Conservation (phyloP, 345 rosid genomes). For the Balakata baccata region DNA sequence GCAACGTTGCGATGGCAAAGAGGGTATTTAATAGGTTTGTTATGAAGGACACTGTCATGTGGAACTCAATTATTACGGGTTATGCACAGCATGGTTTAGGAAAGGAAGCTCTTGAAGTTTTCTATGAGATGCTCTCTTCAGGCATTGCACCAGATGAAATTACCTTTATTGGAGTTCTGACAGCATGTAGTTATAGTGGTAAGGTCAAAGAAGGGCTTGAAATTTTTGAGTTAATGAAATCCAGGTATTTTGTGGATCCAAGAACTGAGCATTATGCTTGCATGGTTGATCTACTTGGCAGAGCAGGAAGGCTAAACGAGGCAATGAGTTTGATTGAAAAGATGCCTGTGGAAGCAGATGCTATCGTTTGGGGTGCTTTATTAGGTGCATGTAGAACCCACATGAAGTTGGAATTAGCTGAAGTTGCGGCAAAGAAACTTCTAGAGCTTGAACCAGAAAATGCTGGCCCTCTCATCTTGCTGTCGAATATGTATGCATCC, state of each 20-base stretch:
- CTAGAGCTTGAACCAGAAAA: constrained; percentile 56
- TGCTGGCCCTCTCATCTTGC: constrained; percentile 57
- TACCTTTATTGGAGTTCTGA: too few species aligned
- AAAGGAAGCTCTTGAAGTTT: too few species aligned
- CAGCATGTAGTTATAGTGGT: constrained; percentile 65
- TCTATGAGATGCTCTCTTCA: too few species aligned
- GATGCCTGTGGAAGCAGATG: constrained; percentile 71
- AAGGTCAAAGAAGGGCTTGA: too few species aligned
- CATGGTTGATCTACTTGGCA: constrained; percentile 76
- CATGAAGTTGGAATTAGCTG: constrained; percentile 55
- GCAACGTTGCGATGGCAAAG: too few species aligned
- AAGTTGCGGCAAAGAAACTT: constrained; percentile 64
- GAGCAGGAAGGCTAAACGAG: constrained; percentile 59
- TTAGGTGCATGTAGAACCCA: constrained; percentile 72
- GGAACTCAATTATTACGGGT: too few species aligned
- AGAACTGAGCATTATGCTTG: constrained; percentile 67
- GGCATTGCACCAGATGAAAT: too few species aligned
- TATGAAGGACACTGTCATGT: too few species aligned
- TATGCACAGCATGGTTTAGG: too few species aligned
- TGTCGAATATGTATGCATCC: constrained; percentile 65
- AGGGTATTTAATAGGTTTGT: too few species aligned
- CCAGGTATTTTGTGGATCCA: constrained; percentile 46
- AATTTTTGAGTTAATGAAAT: constrained; percentile 55
- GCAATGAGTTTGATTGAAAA: constrained; percentile 56
- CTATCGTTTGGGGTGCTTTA: constrained; percentile 70